Percentiles rank a stretch among this genome's conserved stretches.
Evolutionary conservation across 345 rosid genomes (phyloP).

Genomic region (Kandelia obovata): DNA sequence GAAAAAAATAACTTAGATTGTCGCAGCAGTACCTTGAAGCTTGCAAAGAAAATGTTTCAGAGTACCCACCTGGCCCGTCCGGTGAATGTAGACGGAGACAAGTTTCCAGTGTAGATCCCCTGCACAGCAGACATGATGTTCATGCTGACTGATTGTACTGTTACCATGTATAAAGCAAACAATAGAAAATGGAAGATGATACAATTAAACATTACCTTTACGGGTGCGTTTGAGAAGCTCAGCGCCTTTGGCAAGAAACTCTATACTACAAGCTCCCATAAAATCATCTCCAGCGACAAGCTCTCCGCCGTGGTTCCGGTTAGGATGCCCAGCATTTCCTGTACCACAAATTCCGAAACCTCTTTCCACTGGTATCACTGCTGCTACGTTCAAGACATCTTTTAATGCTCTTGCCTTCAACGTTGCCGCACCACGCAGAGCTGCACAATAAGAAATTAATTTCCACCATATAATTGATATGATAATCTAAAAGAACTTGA

Average conservation of each 20-base stretch:
- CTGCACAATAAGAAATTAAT: slow-evolving; percentile 29
- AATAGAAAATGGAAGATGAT: not conserved
- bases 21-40: not conserved
- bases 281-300: slow-evolving; percentile 53
- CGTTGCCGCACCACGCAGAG: slow-evolving; percentile 91
- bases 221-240: slow-evolving; percentile 96
- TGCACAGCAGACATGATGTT: slow-evolving; percentile 22
- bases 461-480: not conserved
- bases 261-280: slow-evolving; percentile 53
- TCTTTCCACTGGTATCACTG: slow-evolving; percentile 69
- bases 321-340: slow-evolving; percentile 33
- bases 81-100: slow-evolving; percentile 74
- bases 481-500: not conserved
- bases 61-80: slow-evolving; percentile 47
- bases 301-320: slow-evolving; percentile 51
- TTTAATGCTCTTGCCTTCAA: slow-evolving; percentile 83
- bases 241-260: slow-evolving; percentile 70
- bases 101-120: slow-evolving; percentile 96
- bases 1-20: too few relatives aligned
- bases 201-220: slow-evolving; percentile 41
- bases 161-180: not conserved
- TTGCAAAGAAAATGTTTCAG: not conserved
- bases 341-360: slow-evolving; percentile 46
- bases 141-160: too few relatives aligned
- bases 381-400: slow-evolving; percentile 74